phyloP scores from a whole-genome alignment of 1,139 yeast species.

The Debaryomycetaceae sp. region DNA sequence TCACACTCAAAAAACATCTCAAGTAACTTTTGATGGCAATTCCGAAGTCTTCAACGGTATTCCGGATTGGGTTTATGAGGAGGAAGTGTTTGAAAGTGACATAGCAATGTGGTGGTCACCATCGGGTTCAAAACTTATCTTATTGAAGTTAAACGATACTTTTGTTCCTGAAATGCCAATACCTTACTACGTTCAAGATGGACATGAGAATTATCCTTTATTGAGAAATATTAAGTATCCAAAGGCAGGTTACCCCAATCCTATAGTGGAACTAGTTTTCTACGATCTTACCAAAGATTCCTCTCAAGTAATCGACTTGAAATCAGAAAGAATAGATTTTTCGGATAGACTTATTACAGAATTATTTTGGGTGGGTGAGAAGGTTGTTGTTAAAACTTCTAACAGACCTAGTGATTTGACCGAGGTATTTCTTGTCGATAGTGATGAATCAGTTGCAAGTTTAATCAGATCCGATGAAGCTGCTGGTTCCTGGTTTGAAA shows the following conservation, averaged over 20 bases:
- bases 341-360: conserved; percentile 36
- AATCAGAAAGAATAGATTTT: conserved; percentile 19
- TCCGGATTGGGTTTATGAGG: conserved; percentile 66
- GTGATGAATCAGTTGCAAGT: conserved; percentile 21
- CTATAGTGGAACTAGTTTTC: conserved; percentile 38
- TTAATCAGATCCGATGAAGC: conserved; percentile 36
- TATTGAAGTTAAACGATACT: conserved; percentile 51
- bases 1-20: conserved; percentile 16
- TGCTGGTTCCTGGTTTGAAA: conserved; percentile 69
- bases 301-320: conserved; percentile 16
- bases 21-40: conserved; percentile 50
- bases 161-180: conserved; percentile 50
- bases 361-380: conserved; percentile 39
- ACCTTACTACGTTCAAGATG: conserved; percentile 52
- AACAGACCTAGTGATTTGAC: conserved; percentile 45
- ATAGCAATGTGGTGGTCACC: conserved; percentile 62
- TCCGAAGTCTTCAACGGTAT: conserved; percentile 51
- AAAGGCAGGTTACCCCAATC: conserved; percentile 46
- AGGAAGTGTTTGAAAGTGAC: conserved; percentile 52
- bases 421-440: conserved; percentile 39
- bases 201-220: conserved; percentile 41
- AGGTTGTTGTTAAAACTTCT: conserved; percentile 35
- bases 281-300: conserved; percentile 21
- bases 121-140: conserved; percentile 43
- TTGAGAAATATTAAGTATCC: conserved; percentile 41